Base-by-base conservation (phyloP, 2,329 filamentous ascomycete species). In the Calonectria pseudoturangicola region DNA sequence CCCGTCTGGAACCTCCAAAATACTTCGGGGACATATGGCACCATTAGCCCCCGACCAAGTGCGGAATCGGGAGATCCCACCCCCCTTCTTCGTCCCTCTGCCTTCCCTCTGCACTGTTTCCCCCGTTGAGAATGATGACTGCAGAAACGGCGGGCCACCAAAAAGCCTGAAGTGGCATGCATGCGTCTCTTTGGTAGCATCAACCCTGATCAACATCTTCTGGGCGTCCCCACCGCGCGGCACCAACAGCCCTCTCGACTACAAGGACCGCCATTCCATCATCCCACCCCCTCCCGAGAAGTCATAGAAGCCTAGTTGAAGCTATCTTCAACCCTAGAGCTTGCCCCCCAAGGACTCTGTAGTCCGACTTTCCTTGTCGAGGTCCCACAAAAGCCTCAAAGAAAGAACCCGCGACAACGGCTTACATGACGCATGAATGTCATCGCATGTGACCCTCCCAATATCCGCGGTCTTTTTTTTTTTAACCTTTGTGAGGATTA, bases 41-140 rank as follows among this genome's bases (percentile, higher is more conserved):
- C 28, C 28, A 56, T 58, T 65, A 51, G 60, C 56, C 45, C 36
- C 33, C 60, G 60, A 69, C 18, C 18, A 54, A n/a, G 41, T 60
- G 50, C 66, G 66, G 70, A 69, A 69, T 72, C 70, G 66, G 48
- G 33, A 68, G 70, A 69, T 69, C 48, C 50, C 66, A 69, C 64
- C 69, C 58, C 69, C 66, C 64, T 47, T 15, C 30, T 50, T 10
- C 33, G n/a, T n/a, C 47, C 54, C 47, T 39, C 56, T 33, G 30
- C 30, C 50, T 48, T 30, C 12, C 33, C 33, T 36, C 33, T 36
- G 33, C 15, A 41, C 58, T 28, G 25, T 16, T 47, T 63, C 30
- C 58, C 54, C 39, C 41, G 58, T 63, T 30, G 45, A 64, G 41
- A 60, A 72, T 65, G 70, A 58, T 72, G 70, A 72, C 70, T 66